phyloP scores from a whole-genome alignment of 345 rosid genomes.

The Geranium rotundifolium region DNA sequence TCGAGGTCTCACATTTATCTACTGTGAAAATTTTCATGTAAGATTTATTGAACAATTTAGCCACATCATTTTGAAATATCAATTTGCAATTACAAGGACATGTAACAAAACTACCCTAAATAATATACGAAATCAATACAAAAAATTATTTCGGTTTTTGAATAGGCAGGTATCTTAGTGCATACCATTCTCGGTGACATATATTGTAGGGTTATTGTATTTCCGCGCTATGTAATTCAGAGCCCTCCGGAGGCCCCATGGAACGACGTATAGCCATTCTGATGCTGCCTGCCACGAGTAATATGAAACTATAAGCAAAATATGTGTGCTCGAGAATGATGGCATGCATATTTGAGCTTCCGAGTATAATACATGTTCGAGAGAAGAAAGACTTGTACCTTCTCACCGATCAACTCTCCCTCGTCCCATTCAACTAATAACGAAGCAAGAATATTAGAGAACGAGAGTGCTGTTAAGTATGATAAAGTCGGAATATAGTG shows the following conservation, averaged over 20 bases:
- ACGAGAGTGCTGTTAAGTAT: not conserved
- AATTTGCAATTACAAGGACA: no score
- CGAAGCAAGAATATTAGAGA: constrained; percentile 10
- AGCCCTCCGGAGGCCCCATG: constrained; percentile 78
- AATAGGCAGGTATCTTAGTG: not conserved
- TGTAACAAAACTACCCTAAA: no score
- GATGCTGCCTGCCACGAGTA: constrained; percentile 69
- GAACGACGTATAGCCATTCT: constrained; percentile 80
- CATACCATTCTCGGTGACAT: constrained; percentile 75
- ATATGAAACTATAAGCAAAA: constrained; percentile 2
- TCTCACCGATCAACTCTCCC: constrained; percentile 70
- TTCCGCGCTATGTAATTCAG: constrained; percentile 48
- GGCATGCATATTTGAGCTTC: not conserved
- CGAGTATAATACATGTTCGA: not conserved
- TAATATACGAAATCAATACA: no score
- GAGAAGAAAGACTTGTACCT: constrained; percentile 28
- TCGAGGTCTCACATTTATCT: no score
- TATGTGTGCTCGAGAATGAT: no score
- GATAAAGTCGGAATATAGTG: not conserved
- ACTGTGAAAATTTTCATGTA: no score
- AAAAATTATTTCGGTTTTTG: no score
- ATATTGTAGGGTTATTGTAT: constrained; percentile 57
- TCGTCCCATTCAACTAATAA: constrained; percentile 58
- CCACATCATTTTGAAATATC: no score
- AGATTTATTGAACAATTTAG: no score